Evolutionary conservation across 2,329 filamentous ascomycete genomes (phyloP).

Genomic region (Zelopaecilomyces penicillatus): DNA sequence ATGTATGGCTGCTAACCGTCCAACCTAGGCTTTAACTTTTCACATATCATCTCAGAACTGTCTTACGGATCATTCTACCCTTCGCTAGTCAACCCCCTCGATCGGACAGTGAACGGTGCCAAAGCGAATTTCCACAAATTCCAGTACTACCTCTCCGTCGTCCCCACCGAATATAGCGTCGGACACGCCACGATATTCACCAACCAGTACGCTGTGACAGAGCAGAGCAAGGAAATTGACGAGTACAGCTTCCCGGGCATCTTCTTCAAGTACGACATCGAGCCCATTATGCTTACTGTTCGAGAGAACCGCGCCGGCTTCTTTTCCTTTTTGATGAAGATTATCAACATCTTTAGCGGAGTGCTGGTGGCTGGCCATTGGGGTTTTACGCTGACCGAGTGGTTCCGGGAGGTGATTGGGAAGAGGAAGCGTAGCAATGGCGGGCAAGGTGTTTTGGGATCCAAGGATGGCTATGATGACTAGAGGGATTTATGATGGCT

Average conservation of each 20-base stretch:
- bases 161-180: constrained; percentile 85
- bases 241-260: constrained; percentile 74
- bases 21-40: constrained; percentile 81
- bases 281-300: constrained; percentile 82
- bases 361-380: constrained; percentile 91
- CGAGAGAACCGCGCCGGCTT: constrained; percentile 72
- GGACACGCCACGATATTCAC: constrained; percentile 65
- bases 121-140: constrained; percentile 80
- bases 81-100: constrained; percentile 84
- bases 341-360: constrained; percentile 85
- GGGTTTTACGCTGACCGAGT: constrained; percentile 79
- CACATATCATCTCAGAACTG: constrained; percentile 89
- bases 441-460: constrained; percentile 43
- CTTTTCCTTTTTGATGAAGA: constrained; percentile 65
- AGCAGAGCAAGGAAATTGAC: constrained; percentile 64
- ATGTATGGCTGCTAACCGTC: constrained; percentile 11
- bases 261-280: constrained; percentile 98
- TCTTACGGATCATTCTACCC: constrained; percentile 98
- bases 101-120: constrained; percentile 77
- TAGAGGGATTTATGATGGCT: not conserved
- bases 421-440: constrained; percentile 36
- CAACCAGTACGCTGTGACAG: constrained; percentile 96
- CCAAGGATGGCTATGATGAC: constrained; percentile 30
- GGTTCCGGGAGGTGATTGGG: constrained; percentile 52
- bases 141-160: constrained; percentile 94